These are phyloP conservation scores for Massospora cicadina DNA, from an alignment of 371 early-diverging fungal genomes.

Conservation along the genomic window DNA sequence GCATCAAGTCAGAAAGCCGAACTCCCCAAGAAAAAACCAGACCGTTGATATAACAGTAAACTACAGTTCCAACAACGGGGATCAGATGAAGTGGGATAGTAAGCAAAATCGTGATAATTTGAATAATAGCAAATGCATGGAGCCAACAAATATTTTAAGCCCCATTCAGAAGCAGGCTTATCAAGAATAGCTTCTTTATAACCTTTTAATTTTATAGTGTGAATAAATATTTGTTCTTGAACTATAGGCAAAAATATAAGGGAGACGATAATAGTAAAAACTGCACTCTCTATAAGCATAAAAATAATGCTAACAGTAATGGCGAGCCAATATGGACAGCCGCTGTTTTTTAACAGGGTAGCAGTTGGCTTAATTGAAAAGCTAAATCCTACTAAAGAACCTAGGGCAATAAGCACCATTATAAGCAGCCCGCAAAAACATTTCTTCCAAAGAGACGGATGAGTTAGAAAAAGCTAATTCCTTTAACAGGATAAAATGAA, in stretches of 20 bases:
- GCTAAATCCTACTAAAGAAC: conserved; percentile 5
- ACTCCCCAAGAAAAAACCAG: conserved; percentile 26
- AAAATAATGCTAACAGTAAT: background rate
- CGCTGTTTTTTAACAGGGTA: background rate
- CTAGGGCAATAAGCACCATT: background rate
- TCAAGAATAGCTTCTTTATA: conserved; percentile 7
- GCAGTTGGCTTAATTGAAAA: background rate
- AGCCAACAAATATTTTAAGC: background rate
- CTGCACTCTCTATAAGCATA: background rate
- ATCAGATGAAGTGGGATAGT: conserved; percentile 38
- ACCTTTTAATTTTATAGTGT: conserved; percentile 5
- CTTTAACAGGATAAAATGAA: conserved; percentile 4
- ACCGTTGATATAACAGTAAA: conserved; percentile 37
- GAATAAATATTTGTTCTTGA: background rate
- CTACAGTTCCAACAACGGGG: conserved; percentile 31
- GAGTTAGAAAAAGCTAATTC: conserved; percentile 5
- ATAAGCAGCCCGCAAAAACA: conserved; percentile 3
- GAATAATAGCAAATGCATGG: conserved; percentile 8
- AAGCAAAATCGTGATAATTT: conserved; percentile 28
- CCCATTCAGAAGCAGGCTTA: background rate
- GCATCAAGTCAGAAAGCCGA: conserved; percentile 32
- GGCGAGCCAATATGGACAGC: conserved; percentile 1
- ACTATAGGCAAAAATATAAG: conserved; percentile 8
- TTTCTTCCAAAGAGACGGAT: conserved; percentile 5
- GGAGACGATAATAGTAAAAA: background rate